A percentile compares a stretch with the other conserved stretches of the same genome.
These are phyloP conservation scores for Schizosaccharomyces versatilis DNA, from an alignment of 1,139 yeast genomes.

Conservation along the genomic window DNA sequence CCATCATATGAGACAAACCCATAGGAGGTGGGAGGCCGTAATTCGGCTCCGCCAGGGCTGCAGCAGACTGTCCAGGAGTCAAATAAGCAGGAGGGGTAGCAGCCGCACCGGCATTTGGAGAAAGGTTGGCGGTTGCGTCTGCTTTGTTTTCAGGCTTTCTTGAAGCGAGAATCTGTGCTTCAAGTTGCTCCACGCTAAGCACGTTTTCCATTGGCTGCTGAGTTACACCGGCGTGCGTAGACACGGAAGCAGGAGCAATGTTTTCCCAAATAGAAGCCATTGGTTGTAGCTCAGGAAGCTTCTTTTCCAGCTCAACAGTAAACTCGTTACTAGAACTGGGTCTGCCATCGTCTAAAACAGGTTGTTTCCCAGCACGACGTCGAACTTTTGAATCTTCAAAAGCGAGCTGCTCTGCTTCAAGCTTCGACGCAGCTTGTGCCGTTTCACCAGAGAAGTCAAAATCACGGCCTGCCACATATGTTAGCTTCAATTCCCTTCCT, in stretches of 20 bases:
- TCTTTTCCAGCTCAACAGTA: constrained; percentile 15
- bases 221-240: neutral
- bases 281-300: constrained; percentile 32
- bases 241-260: constrained; percentile 12
- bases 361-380: constrained; percentile 12
- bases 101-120: neutral
- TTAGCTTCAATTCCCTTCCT: constrained; percentile 23
- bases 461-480: constrained; percentile 20
- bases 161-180: constrained; percentile 28
- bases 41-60: neutral
- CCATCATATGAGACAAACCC: no score
- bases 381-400: neutral
- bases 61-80: neutral
- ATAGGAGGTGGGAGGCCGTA: no score
- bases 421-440: constrained; percentile 20
- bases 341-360: neutral
- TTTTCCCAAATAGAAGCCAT: constrained; percentile 44
- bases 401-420: constrained; percentile 16
- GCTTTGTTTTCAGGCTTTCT: constrained; percentile 56
- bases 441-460: constrained; percentile 43
- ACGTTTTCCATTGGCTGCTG: constrained; percentile 4
- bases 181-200: constrained; percentile 7
- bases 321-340: neutral
- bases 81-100: neutral
- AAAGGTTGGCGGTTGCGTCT: constrained; percentile 8